Conservation (phyloP, 1,139 yeast genomes). For the Magnusiomyces tetraspermus region DNA sequence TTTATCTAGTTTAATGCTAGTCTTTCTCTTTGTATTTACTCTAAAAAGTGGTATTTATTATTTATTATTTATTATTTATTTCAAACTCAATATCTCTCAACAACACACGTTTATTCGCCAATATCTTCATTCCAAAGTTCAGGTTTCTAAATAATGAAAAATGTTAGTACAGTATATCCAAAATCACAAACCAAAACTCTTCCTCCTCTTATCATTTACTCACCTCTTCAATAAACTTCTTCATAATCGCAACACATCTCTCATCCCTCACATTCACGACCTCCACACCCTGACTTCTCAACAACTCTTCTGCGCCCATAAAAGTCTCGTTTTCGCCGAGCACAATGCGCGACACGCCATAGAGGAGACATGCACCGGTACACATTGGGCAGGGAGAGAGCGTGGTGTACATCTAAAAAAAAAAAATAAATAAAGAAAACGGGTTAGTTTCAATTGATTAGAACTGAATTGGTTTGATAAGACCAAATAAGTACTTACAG, state of each 20-base stretch:
- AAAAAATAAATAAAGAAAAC: background rate
- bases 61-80: too few species aligned
- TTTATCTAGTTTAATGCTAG: too few species aligned
- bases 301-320: constrained; percentile 66
- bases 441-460: too few species aligned
- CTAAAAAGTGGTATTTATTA: too few species aligned
- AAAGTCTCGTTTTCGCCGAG: constrained; percentile 80
- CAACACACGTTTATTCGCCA: constrained; percentile 37
- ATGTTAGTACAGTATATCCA: background rate
- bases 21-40: too few species aligned
- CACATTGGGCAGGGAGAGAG: constrained; percentile 93
- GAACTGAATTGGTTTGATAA: too few species aligned
- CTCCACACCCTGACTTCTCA: constrained; percentile 60
- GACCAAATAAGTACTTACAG: constrained; percentile 14
- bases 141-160: constrained; percentile 39
- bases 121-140: constrained; percentile 85
- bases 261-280: constrained; percentile 56
- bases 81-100: background rate
- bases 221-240: constrained; percentile 55
- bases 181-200: background rate
- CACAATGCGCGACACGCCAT: constrained; percentile 78
- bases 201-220: constrained; percentile 1
- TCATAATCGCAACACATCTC: constrained; percentile 67
- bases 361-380: constrained; percentile 82
- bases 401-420: constrained; percentile 60